Conservation (phyloP, 345 rosid species). For the Orychophragmus violaceus region DNA sequence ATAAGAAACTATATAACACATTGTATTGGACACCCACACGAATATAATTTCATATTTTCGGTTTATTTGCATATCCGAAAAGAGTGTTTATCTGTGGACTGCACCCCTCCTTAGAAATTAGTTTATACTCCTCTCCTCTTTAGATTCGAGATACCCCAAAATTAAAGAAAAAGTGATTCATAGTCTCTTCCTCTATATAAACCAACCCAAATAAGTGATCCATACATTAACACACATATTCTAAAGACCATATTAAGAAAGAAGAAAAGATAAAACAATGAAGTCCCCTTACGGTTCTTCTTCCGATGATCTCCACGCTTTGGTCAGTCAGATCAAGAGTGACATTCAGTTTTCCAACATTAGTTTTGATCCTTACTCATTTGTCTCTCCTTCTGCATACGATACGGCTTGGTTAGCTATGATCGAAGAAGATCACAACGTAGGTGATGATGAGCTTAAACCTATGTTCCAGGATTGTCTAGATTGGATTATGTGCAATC, state of each 20-base stretch:
- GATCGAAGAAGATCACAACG: slow-evolving; percentile 33
- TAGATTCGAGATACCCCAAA: too few relatives aligned
- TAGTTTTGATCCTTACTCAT: slow-evolving; percentile 25
- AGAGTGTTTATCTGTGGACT: too few relatives aligned
- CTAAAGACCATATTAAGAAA: neutral
- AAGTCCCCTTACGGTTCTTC: neutral
- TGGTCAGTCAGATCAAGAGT: slow-evolving; percentile 31
- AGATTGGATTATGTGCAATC: slow-evolving; percentile 43
- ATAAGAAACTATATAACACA: too few relatives aligned
- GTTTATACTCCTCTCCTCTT: too few relatives aligned
- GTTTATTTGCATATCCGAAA: too few relatives aligned
- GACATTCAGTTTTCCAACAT: neutral
- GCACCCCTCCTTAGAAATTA: too few relatives aligned
- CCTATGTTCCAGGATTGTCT: slow-evolving; percentile 59
- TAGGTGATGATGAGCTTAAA: neutral
- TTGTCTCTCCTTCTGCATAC: too few relatives aligned
- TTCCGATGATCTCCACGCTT: slow-evolving; percentile 4
- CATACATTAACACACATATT: neutral
- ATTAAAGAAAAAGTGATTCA: neutral
- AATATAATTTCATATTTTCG: too few relatives aligned
- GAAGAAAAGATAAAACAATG: neutral
- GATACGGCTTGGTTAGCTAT: slow-evolving; percentile 56
- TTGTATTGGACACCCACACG: too few relatives aligned
- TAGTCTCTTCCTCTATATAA: slow-evolving; percentile 6
- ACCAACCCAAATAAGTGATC: neutral